phyloP scores from a whole-genome alignment of 2,329 filamentous ascomycete species.

The Colletotrichum orbiculare region DNA sequence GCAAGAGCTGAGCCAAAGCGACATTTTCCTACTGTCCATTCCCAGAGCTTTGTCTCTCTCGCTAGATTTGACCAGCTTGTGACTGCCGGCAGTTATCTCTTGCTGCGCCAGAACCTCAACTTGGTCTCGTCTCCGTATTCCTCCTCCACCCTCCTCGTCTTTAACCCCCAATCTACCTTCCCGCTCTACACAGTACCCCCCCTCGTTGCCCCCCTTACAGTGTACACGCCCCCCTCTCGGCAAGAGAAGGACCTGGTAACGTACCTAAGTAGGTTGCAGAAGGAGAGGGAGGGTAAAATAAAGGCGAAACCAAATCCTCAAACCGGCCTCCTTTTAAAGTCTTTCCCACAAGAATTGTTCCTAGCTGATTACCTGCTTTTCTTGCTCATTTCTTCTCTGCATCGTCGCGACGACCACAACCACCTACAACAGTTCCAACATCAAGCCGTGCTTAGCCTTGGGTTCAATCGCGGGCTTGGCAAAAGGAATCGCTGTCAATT shows the following conservation, averaged over 20 bases:
- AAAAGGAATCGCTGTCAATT: constrained; percentile 17
- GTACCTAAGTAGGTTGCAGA: neutral
- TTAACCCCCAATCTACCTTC: too few relatives aligned
- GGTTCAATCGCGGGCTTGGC: constrained; percentile 20
- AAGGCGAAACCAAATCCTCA: constrained; percentile 4
- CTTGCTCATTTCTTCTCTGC: constrained; percentile 18
- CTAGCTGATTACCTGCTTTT: neutral
- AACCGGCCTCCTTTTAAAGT: constrained; percentile 28
- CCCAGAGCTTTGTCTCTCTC: too few relatives aligned
- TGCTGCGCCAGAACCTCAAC: too few relatives aligned
- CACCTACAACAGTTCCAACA: constrained; percentile 13
- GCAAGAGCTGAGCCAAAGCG: too few relatives aligned
- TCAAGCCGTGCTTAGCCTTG: constrained; percentile 26
- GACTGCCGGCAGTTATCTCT: too few relatives aligned
- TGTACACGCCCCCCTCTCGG: neutral
- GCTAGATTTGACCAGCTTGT: too few relatives aligned
- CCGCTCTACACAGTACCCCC: too few relatives aligned
- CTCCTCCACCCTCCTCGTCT: too few relatives aligned
- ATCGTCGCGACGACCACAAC: neutral
- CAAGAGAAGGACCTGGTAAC: neutral
- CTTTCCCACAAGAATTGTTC: constrained; percentile 4
- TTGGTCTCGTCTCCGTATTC: too few relatives aligned
- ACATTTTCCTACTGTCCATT: too few relatives aligned
- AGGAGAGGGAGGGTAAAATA: neutral
- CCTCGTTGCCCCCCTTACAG: too few relatives aligned